These are phyloP conservation scores for Penicillium sp. DNA, from an alignment of 2,329 filamentous ascomycete species.

Conservation along the genomic window DNA sequence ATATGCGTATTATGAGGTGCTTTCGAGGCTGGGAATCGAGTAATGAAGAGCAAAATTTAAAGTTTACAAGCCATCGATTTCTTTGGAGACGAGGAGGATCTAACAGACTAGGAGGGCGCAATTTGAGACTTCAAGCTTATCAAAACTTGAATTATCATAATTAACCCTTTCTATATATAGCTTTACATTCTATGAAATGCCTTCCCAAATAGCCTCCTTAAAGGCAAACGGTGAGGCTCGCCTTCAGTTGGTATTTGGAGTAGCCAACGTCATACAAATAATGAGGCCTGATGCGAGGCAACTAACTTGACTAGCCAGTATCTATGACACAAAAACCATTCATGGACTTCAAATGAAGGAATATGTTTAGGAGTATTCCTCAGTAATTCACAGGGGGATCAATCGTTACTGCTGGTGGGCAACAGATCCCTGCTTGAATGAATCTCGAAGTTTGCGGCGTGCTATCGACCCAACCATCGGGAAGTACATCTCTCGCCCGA, in stretches of 20 bases:
- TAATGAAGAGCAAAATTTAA: conserved; percentile 10
- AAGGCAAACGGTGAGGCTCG: too few relatives aligned
- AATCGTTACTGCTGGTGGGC: neutral
- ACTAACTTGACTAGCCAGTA: too few relatives aligned
- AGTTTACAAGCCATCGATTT: conserved; percentile 13
- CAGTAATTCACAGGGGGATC: neutral
- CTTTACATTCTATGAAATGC: too few relatives aligned
- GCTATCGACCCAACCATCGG: neutral
- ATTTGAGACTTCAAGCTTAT: neutral
- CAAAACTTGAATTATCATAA: too few relatives aligned
- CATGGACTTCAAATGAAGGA: too few relatives aligned
- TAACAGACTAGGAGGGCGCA: neutral
- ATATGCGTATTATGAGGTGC: conserved; percentile 27
- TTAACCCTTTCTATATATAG: too few relatives aligned
- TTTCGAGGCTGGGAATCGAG: conserved; percentile 8
- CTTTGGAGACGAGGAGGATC: conserved; percentile 1
- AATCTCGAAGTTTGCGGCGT: neutral
- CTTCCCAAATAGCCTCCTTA: too few relatives aligned
- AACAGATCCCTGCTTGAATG: neutral
- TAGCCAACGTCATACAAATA: too few relatives aligned
- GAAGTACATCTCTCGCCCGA: conserved; percentile 21
- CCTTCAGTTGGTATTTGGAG: too few relatives aligned
- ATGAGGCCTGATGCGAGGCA: too few relatives aligned
- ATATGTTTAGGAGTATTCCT: too few relatives aligned
- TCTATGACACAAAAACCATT: too few relatives aligned